Conservation (phyloP, 176 grass and related monocot genomes). For the Rhynchospora tenuis region DNA sequence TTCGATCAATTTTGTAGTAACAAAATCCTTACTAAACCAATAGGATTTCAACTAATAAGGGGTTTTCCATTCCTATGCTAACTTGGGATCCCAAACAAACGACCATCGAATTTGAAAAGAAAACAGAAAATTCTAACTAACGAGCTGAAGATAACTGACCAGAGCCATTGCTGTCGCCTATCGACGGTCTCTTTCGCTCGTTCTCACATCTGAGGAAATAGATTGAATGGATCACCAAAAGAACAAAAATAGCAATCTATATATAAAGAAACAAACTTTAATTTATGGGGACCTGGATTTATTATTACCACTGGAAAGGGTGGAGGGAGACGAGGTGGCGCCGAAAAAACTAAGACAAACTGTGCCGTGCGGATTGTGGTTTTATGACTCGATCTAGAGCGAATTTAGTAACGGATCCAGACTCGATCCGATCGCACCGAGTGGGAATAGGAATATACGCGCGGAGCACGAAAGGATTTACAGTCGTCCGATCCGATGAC, state of each 20-base stretch:
- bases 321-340: neutral
- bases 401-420: neutral
- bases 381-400: neutral
- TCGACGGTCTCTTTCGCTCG: neutral
- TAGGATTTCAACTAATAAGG: neutral
- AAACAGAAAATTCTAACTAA: neutral
- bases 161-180: conserved; percentile 26
- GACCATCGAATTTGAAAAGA: neutral
- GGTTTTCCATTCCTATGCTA: neutral
- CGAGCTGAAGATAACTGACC: conserved; percentile 14
- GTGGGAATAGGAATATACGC: conserved; percentile 7
- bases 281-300: conserved; percentile 9
- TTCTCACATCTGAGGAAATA: conserved; percentile 28
- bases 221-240: neutral
- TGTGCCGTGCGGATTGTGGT: neutral
- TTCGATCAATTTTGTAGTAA: neutral
- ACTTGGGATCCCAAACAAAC: neutral
- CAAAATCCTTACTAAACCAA: neutral
- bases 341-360: conserved; percentile 30
- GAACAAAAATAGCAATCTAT: neutral
- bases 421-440: neutral
- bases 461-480: neutral
- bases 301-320: neutral
- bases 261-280: neutral
- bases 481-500: neutral